These are phyloP conservation scores for Tuber calosporum DNA, from an alignment of 495 filamentous ascomycete genomes.

Conservation along the genomic window DNA sequence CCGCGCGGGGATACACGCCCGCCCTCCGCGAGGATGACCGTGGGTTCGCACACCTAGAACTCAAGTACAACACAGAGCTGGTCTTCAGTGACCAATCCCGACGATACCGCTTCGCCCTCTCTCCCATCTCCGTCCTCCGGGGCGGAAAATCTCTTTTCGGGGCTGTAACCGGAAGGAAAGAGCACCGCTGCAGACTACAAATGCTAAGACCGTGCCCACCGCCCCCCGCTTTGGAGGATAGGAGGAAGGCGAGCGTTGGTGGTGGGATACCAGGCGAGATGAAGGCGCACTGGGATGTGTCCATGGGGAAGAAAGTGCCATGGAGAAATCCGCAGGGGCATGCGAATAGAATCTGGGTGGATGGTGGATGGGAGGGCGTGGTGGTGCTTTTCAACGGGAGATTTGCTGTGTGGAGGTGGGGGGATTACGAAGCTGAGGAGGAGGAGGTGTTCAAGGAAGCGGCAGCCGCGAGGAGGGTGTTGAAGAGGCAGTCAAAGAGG, in stretches of 20 bases:
- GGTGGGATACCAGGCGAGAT: conserved; percentile 1
- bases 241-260: background rate
- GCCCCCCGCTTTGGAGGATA: background rate
- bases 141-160: background rate
- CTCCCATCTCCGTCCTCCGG: background rate
- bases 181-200: background rate
- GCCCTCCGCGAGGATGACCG: background rate
- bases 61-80: background rate
- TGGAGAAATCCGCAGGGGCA: background rate
- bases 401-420: background rate
- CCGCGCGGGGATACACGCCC: background rate
- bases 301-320: background rate
- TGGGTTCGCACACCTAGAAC: background rate
- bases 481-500: background rate
- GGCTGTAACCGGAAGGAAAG: conserved; percentile 1
- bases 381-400: conserved; percentile 1
- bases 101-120: background rate
- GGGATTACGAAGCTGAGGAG: conserved; percentile 2
- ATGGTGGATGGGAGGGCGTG: background rate
- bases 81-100: conserved; percentile 2
- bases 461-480: background rate
- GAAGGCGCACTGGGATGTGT: background rate
- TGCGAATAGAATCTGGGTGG: background rate
- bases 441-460: background rate
- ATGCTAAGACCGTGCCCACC: background rate